A percentile compares a stretch with the other conserved stretches of the same genome.
These are phyloP conservation scores for Teratosphaeria nubilosa DNA, from an alignment of 2,329 filamentous ascomycete species.

Conservation along the genomic window DNA sequence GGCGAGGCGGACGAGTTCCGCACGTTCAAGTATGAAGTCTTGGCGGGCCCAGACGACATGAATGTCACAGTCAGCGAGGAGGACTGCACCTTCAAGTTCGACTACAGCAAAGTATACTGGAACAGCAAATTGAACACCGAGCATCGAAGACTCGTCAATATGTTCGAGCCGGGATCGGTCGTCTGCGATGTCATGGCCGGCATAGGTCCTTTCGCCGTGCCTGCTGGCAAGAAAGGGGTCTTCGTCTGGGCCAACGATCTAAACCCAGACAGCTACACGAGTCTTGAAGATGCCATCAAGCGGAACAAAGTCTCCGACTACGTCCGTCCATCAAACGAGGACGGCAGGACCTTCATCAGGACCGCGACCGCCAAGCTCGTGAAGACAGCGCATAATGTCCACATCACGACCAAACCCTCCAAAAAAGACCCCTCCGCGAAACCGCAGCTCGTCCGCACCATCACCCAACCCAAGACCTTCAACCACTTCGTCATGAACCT, in stretches of 20 bases:
- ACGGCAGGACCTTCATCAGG: slow-evolving; percentile 73
- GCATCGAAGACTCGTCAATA: slow-evolving; percentile 65
- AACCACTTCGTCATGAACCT: slow-evolving; percentile 98
- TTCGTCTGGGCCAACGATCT: slow-evolving; percentile 97
- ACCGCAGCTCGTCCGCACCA: slow-evolving; percentile 27
- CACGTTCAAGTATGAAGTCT: slow-evolving; percentile 85
- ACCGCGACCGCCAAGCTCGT: slow-evolving; percentile 51
- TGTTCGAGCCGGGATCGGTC: slow-evolving; percentile 75
- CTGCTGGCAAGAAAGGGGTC: slow-evolving; percentile 77
- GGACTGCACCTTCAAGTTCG: slow-evolving; percentile 78
- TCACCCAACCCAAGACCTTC: slow-evolving; percentile 59
- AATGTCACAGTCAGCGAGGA: slow-evolving; percentile 75
- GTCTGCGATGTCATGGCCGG: slow-evolving; percentile 97
- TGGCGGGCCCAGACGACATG: slow-evolving; percentile 71
- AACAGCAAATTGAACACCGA: slow-evolving; percentile 86
- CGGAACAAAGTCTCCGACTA: slow-evolving; percentile 69
- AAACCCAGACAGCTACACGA: slow-evolving; percentile 77
- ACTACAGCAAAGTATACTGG: slow-evolving; percentile 97
- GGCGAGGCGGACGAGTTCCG: slow-evolving; percentile 77
- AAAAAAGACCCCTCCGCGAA: slow-evolving; percentile 17
- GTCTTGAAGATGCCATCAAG: slow-evolving; percentile 57
- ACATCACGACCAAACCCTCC: slow-evolving; percentile 23
- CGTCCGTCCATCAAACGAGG: slow-evolving; percentile 69
- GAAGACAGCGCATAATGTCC: slow-evolving; percentile 42
- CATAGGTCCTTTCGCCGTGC: slow-evolving; percentile 88